Percentiles rank a stretch among this genome's conserved stretches.
These are phyloP conservation scores for Aotearoamyces nothofagi DNA, from an alignment of 2,329 filamentous ascomycete species.

Conservation along the genomic window DNA sequence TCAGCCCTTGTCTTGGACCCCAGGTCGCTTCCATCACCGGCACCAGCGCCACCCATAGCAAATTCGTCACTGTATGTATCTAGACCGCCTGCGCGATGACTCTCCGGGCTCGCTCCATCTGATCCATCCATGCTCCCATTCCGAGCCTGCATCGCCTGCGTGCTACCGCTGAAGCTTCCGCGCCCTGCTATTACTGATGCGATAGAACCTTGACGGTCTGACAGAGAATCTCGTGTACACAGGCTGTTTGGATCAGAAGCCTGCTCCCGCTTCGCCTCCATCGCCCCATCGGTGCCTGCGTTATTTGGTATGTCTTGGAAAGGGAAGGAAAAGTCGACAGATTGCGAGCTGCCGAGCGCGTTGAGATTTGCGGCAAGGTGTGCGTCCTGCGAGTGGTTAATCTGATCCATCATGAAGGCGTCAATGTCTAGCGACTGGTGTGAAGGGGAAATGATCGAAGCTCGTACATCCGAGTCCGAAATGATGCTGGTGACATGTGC, in stretches of 20 bases:
- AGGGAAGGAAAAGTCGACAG: conserved; percentile 36
- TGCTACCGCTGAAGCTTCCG: conserved; percentile 11
- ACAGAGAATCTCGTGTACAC: conserved; percentile 5
- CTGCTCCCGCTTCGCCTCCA: conserved; percentile 15
- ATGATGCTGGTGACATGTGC: conserved; percentile 9
- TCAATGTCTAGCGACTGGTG: conserved; percentile 14
- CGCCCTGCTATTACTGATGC: conserved; percentile 10
- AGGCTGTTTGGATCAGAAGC: conserved; percentile 12
- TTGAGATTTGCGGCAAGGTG: conserved; percentile 7
- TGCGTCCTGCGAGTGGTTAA: conserved; percentile 8
- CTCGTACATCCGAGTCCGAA: conserved; percentile 5
- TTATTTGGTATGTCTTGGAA: conserved; percentile 29
- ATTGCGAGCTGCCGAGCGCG: conserved; percentile 21
- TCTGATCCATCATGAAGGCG: conserved; percentile 15
- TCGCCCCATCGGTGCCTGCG: conserved; percentile 19
- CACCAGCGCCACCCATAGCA: conserved; percentile 29
- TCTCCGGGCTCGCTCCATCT: conserved; percentile 18
- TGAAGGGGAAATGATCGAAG: conserved; percentile 9
- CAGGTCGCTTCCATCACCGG: conserved; percentile 36
- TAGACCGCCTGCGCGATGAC: conserved; percentile 14
- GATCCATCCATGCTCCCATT: conserved; percentile 15
- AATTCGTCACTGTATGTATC: conserved; percentile 34
- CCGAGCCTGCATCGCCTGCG: conserved; percentile 7
- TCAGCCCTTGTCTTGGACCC: conserved; percentile 38
- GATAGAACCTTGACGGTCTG: conserved; percentile 12